Evolutionary conservation across 371 early-diverging fungal species (phyloP).

Genomic region (Actinomucor elegans): DNA sequence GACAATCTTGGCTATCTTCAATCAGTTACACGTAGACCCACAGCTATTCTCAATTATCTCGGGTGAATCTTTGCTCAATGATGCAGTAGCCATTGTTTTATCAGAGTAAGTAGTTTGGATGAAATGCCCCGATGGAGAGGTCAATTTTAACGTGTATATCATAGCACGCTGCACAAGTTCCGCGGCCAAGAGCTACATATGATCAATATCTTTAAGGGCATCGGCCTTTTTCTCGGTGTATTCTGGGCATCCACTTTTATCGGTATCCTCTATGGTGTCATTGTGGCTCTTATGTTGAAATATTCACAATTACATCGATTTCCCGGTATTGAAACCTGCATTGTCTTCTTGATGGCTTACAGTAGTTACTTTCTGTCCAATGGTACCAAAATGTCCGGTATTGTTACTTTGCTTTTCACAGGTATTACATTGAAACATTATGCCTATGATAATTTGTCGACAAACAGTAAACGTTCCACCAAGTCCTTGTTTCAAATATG

Average conservation of each 20-base stretch:
- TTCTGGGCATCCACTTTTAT: slow-evolving; percentile 83
- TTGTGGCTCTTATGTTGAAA: slow-evolving; percentile 80
- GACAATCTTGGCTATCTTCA: slow-evolving; percentile 90
- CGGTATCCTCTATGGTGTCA: slow-evolving; percentile 76
- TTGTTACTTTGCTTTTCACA: slow-evolving; percentile 93
- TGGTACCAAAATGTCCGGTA: slow-evolving; percentile 82
- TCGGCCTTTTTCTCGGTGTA: slow-evolving; percentile 74
- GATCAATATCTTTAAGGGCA: slow-evolving; percentile 69
- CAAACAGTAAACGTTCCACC: slow-evolving; percentile 73
- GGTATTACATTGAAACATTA: slow-evolving; percentile 92
- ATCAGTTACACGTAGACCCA: slow-evolving; percentile 89
- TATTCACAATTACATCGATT: slow-evolving; percentile 74
- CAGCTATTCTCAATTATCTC: slow-evolving; percentile 92
- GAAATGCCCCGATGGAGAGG: too few relatives aligned
- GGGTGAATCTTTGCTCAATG: slow-evolving; percentile 93
- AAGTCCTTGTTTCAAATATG: slow-evolving; percentile 89
- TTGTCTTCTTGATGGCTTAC: slow-evolving; percentile 86
- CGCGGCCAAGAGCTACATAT: slow-evolving; percentile 75
- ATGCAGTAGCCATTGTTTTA: slow-evolving; percentile 95
- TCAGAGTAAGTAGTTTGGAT: slow-evolving; percentile 61
- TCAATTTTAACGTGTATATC: too few relatives aligned
- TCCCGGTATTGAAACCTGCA: slow-evolving; percentile 80
- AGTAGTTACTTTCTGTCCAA: slow-evolving; percentile 90
- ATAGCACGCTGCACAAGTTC: slow-evolving; percentile 77
- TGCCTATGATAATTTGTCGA: slow-evolving; percentile 86